A percentile compares a stretch with the other conserved stretches of the same genome.
Conservation (phyloP, 2,329 filamentous ascomycete genomes). For the Akanthomyces muscarius region DNA sequence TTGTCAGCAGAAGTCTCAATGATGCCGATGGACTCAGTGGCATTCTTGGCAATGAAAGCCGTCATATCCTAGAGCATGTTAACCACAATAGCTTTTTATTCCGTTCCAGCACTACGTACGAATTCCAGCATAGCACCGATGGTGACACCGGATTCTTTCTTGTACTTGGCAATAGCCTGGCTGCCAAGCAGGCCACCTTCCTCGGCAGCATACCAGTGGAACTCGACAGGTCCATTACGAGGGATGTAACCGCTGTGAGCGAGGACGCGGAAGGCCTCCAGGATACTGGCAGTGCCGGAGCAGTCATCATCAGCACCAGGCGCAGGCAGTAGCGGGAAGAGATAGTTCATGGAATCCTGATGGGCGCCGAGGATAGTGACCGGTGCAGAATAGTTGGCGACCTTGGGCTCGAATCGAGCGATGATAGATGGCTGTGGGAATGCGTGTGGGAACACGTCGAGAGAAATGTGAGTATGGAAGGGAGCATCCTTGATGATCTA, state of each 20-base stretch:
- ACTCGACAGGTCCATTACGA: slow-evolving; percentile 53
- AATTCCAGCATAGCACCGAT: slow-evolving; percentile 71
- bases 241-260: slow-evolving; percentile 40
- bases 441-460: slow-evolving; percentile 56
- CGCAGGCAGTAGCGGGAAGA: slow-evolving; percentile 63
- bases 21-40: slow-evolving; percentile 37
- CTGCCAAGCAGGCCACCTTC: slow-evolving; percentile 64
- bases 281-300: slow-evolving; percentile 67
- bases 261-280: slow-evolving; percentile 66
- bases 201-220: slow-evolving; percentile 78
- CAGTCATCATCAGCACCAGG: slow-evolving; percentile 73
- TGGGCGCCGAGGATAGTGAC: slow-evolving; percentile 61
- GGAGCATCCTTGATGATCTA: slow-evolving; percentile 32
- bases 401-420: slow-evolving; percentile 54
- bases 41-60: slow-evolving; percentile 34
- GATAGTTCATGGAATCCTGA: slow-evolving; percentile 71
- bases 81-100: slow-evolving; percentile 62
- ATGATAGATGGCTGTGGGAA: slow-evolving; percentile 71
- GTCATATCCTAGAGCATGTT: slow-evolving; percentile 37
- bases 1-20: slow-evolving; percentile 36
- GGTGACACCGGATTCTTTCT: slow-evolving; percentile 56
- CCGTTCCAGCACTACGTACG: slow-evolving; percentile 20
- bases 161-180: slow-evolving; percentile 65
- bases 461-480: slow-evolving; percentile 35
- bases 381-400: slow-evolving; percentile 31